Evolutionary conservation across 2,329 filamentous ascomycete species (phyloP).

Genomic region (Aspergillus costaricaensis): DNA sequence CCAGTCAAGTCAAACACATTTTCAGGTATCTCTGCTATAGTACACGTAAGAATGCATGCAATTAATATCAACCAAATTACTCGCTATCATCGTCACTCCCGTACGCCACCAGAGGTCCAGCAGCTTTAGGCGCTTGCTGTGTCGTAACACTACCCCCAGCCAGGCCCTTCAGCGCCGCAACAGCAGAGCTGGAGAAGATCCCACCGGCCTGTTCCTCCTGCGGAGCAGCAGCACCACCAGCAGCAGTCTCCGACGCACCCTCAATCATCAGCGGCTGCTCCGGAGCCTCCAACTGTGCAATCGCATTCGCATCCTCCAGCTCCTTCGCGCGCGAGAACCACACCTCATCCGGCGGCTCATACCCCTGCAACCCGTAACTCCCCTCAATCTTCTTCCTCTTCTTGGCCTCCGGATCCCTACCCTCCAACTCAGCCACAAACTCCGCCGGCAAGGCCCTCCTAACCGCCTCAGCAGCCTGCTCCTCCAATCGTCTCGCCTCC

Average conservation of each 20-base stretch:
- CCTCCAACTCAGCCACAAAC: conserved; percentile 92
- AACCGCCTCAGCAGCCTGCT: conserved; percentile 94
- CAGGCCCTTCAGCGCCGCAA: conserved; percentile 71
- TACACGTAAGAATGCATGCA: conserved; percentile 30
- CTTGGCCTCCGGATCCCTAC: conserved; percentile 79
- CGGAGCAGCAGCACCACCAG: conserved; percentile 24
- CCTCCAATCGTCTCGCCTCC: conserved; percentile 84
- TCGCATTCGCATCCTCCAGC: conserved; percentile 61
- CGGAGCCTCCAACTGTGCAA: conserved; percentile 59
- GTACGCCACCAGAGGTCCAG: conserved; percentile 78
- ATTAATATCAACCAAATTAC: conserved; percentile 25
- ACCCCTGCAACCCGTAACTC: conserved; percentile 83
- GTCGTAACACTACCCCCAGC: conserved; percentile 45
- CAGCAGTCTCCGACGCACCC: conserved; percentile 42
- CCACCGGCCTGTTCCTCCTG: conserved; percentile 53
- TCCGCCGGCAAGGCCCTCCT: conserved; percentile 82
- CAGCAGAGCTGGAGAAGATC: conserved; percentile 79
- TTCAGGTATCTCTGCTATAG: conserved; percentile 38
- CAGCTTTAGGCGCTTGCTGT: conserved; percentile 44
- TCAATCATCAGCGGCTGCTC: conserved; percentile 51
- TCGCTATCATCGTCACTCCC: conserved; percentile 84
- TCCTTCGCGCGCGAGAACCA: conserved; percentile 83
- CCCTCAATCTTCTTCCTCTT: conserved; percentile 90
- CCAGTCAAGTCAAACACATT: conserved; percentile 8
- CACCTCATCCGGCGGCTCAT: conserved; percentile 90